Base-by-base conservation (phyloP, 257 asterid species). In the Lantana camara region DNA sequence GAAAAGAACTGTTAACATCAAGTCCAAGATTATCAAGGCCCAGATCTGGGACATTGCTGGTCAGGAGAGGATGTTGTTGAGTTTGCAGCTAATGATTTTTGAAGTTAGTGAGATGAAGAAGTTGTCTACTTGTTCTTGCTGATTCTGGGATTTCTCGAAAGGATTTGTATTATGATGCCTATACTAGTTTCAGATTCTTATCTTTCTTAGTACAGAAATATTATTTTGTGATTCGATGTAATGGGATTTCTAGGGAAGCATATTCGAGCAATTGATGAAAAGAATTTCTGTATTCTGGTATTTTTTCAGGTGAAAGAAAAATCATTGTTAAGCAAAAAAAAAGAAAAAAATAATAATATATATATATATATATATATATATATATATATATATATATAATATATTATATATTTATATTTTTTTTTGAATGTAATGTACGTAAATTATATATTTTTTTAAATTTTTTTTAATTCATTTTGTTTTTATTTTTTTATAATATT, bases 31-130 rank as follows among this genome's bases (percentile, higher is more conserved):
- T 60, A 63, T 88, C 30, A 88, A 88, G 74, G 96, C 96, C 58
- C 96, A 85, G 91, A 88, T 88, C 95, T 85, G 96, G 96, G 96
- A 88, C 66, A 88, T 91, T 55, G 95, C 95, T 45, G 96, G 96
- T 3, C 96, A 85, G 71, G 96, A 88, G 79, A 85, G 75, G 88
- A 86, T 4, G 95, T 88, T 1, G 63, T 73, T 6, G 95, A 86
- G 20, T 86, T 81, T 9, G 86, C 91, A 0, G 78, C 79, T 34
- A 66, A 38, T n/a, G 85, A 87, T 77, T 76, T 79, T 58, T n/a
- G 95, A 85, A 76, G 90, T 85, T 7, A 88, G 95, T 50, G 86
- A 85, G 74, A 78, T 88, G 67, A 88, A 85, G 90, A 85, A 88
- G 47, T n/a, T 75, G 64, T 80, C 88, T 15, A 69, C 83, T 2